phyloP scores from a whole-genome alignment of 768 basidiomycete genomes.

The Calvatia gigantea region DNA sequence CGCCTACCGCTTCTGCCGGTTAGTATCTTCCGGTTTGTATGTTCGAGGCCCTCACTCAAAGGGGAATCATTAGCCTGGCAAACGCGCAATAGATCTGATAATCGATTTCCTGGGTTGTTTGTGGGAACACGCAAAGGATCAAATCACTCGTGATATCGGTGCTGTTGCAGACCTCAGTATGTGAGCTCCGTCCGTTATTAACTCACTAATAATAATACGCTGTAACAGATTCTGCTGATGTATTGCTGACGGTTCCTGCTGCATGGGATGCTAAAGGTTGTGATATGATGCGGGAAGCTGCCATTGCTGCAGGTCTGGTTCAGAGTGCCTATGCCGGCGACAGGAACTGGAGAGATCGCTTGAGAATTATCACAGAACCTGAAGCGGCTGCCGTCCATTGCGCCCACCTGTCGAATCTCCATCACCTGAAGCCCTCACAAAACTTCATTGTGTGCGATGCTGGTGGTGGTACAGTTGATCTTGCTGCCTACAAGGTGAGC shows the following conservation, averaged over 20 bases:
- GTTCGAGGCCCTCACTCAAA: background rate
- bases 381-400: slow-evolving; percentile 94
- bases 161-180: slow-evolving; percentile 81
- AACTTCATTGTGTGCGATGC: slow-evolving; percentile 93
- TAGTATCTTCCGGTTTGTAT: slow-evolving; percentile 23
- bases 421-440: slow-evolving; percentile 75
- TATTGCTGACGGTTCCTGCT: slow-evolving; percentile 85
- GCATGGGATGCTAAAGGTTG: slow-evolving; percentile 89
- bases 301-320: slow-evolving; percentile 78
- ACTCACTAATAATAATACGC: slow-evolving; percentile 2
- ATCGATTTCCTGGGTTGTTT: slow-evolving; percentile 79
- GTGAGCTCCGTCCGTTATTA: slow-evolving; percentile 18
- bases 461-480: slow-evolving; percentile 73
- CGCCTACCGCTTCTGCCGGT: slow-evolving; percentile 80
- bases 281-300: slow-evolving; percentile 82
- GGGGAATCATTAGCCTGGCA: slow-evolving; percentile 54
- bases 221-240: slow-evolving; percentile 69
- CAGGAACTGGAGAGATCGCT: slow-evolving; percentile 70
- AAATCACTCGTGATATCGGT: slow-evolving; percentile 85
- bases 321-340: slow-evolving; percentile 70
- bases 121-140: slow-evolving; percentile 85
- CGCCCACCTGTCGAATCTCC: slow-evolving; percentile 74
- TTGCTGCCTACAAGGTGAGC: slow-evolving; percentile 57
- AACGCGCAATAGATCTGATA: slow-evolving; percentile 75
- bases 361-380: slow-evolving; percentile 78